Evolutionary conservation across 2,329 filamentous ascomycete genomes (phyloP).

Genomic region (Xylaria polymorpha): DNA sequence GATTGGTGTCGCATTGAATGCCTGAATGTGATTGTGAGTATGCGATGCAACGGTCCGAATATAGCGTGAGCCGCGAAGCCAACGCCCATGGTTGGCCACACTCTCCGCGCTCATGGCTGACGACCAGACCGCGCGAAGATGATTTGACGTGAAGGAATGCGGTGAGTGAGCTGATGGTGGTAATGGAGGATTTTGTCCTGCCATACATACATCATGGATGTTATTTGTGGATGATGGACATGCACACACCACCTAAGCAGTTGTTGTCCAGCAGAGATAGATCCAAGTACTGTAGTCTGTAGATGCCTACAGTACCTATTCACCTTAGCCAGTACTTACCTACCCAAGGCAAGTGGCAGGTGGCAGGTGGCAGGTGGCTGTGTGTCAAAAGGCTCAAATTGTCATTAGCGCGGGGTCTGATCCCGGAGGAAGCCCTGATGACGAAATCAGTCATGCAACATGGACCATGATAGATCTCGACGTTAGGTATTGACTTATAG

Average conservation of each 20-base stretch:
- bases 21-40: slow-evolving; percentile 16
- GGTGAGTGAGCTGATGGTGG: slow-evolving; percentile 20
- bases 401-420: slow-evolving; percentile 15
- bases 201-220: background rate
- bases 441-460: slow-evolving; percentile 12
- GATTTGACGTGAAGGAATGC: slow-evolving; percentile 20
- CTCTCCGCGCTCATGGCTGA: slow-evolving; percentile 1
- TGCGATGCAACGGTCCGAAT: slow-evolving; percentile 23
- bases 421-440: slow-evolving; percentile 3
- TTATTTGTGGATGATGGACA: background rate
- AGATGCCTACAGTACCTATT: background rate
- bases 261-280: too few relatives aligned
- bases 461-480: background rate
- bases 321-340: background rate
- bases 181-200: slow-evolving; percentile 18
- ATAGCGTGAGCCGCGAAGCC: slow-evolving; percentile 22
- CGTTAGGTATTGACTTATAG: background rate
- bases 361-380: too few relatives aligned
- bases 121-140: slow-evolving; percentile 7
- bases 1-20: slow-evolving; percentile 21
- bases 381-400: slow-evolving; percentile 5
- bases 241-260: background rate
- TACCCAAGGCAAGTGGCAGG: too few relatives aligned
- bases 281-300: too few relatives aligned
- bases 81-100: slow-evolving; percentile 14